Evolutionary conservation across 331 rosid species (phyloP).

Genomic region (Malus hybrid): DNA sequence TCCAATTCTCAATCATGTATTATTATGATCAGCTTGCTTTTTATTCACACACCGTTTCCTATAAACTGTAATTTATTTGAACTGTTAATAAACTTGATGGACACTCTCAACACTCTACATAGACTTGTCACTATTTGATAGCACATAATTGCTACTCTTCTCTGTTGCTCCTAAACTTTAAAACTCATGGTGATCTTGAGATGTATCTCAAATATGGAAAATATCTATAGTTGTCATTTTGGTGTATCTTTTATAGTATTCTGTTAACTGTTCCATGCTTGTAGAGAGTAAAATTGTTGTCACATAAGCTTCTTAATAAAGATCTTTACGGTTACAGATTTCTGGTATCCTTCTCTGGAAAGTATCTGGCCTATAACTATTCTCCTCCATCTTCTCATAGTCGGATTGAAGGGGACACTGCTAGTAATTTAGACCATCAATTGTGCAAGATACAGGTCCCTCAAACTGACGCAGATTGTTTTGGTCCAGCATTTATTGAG

Average conservation of each 20-base stretch:
- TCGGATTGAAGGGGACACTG: conserved; percentile 34
- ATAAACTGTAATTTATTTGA: neutral
- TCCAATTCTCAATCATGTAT: too few species aligned
- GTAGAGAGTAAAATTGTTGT: neutral
- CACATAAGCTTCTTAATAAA: conserved; percentile 7
- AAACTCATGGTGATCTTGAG: neutral
- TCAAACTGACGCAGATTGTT: conserved; percentile 43
- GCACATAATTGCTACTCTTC: neutral
- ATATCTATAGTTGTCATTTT: neutral
- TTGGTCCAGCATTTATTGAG: conserved; percentile 97
- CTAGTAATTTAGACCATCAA: conserved; percentile 50
- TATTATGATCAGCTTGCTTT: too few species aligned
- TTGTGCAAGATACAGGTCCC: conserved; percentile 68
- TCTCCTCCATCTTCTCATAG: conserved; percentile 40
- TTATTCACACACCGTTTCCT: neutral
- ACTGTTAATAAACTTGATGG: neutral
- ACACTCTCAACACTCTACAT: neutral
- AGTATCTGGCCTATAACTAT: conserved; percentile 52
- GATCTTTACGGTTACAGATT: conserved; percentile 55
- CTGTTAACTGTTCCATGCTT: conserved; percentile 9
- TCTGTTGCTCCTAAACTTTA: neutral
- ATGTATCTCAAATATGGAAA: neutral
- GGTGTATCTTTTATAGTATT: neutral
- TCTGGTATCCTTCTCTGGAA: conserved; percentile 85
- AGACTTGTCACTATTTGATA: neutral